Base-by-base conservation (phyloP, 2,329 filamentous ascomycete species). In the Albifimbria verrucaria region DNA sequence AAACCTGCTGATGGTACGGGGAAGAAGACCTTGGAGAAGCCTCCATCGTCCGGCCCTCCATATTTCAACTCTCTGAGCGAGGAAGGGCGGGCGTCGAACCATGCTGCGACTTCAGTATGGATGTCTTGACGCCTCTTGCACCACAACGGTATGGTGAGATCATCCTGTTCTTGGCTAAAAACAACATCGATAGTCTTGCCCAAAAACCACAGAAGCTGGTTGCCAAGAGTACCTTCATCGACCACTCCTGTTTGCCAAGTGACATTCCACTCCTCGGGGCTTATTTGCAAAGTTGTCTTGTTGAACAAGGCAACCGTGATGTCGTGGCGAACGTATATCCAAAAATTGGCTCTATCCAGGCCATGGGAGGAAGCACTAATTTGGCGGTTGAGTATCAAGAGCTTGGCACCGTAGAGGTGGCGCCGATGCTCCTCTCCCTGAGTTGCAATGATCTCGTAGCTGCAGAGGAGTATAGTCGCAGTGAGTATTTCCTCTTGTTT, bases 301-400 rank as follows among this genome's bases (percentile, higher is more conserved):
- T 55, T 49, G 12, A 48, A 42, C 43, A 55, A 15, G 7, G 53
- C 50, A 15, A 50, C 42, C 20, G 51, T 43, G 11, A 55, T 45
- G 15, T 55, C 53, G 20, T 55, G 53, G 9, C 50, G 53, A n/a
- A 52, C 48, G 12, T 47, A 52, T 15, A 55, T 52, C 53, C 53
- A 55, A 23, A 55, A 55, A 24, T 49, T 55, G 32, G 53, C 53
- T 10, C 28, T 23, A n/a, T 55, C 47, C 10, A 55, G n/a, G 12
- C 48, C 47, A 20, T 21, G 21, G 17, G 46, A 50, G 20, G 41
- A 23, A 15, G 41, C 43, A 11, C 22, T 41, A 22, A 50, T 24
- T 10, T 26, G 24, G n/a, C 48, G 50, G 21, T 15, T 44, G 12
- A 23, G 23, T 2, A 55, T 55, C 15, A 55, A 21, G 15, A 45